Evolutionary conservation across 2,329 filamentous ascomycete genomes (phyloP).

Genomic region (Domatiomyces globalis): DNA sequence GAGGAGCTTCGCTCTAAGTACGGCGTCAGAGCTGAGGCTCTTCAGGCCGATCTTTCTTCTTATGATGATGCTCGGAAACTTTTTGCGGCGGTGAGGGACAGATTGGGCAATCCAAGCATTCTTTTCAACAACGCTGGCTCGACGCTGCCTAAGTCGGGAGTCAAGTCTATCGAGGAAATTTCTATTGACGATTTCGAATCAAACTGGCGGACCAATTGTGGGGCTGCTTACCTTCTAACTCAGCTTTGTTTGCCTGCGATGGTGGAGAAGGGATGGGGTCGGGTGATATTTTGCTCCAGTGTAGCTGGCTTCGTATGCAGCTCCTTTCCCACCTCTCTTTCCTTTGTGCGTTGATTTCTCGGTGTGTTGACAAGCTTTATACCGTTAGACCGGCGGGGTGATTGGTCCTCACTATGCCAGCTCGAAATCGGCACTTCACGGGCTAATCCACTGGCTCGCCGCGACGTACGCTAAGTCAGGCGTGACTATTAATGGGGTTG

Average conservation of each 20-base stretch:
- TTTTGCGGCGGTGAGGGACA: slow-evolving; percentile 23
- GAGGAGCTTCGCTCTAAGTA: slow-evolving; percentile 18
- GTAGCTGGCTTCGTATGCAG: slow-evolving; percentile 50
- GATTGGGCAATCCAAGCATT: slow-evolving; percentile 25
- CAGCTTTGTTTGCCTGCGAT: slow-evolving; percentile 48
- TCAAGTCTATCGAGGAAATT: slow-evolving; percentile 39
- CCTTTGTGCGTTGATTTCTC: slow-evolving; percentile 9
- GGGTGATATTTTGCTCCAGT: slow-evolving; percentile 50
- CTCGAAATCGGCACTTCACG: slow-evolving; percentile 33
- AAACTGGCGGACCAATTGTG: slow-evolving; percentile 47
- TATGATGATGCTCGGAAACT: slow-evolving; percentile 24
- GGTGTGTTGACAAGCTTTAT: background rate
- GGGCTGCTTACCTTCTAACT: slow-evolving; percentile 47
- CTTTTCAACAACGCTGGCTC: slow-evolving; percentile 43
- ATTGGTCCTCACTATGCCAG: slow-evolving; percentile 14
- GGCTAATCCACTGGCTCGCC: slow-evolving; percentile 35
- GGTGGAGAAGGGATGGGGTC: slow-evolving; percentile 45
- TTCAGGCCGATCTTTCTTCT: slow-evolving; percentile 25
- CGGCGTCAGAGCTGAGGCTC: slow-evolving; percentile 21
- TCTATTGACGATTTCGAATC: slow-evolving; percentile 50
- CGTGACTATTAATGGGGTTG: slow-evolving; percentile 36
- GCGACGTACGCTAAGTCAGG: slow-evolving; percentile 30
- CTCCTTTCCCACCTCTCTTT: too few species aligned
- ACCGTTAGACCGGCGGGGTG: slow-evolving; percentile 15
- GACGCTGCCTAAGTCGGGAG: slow-evolving; percentile 41